phyloP scores from a whole-genome alignment of 2,329 filamentous ascomycete genomes.

The Cryphonectria japonica region DNA sequence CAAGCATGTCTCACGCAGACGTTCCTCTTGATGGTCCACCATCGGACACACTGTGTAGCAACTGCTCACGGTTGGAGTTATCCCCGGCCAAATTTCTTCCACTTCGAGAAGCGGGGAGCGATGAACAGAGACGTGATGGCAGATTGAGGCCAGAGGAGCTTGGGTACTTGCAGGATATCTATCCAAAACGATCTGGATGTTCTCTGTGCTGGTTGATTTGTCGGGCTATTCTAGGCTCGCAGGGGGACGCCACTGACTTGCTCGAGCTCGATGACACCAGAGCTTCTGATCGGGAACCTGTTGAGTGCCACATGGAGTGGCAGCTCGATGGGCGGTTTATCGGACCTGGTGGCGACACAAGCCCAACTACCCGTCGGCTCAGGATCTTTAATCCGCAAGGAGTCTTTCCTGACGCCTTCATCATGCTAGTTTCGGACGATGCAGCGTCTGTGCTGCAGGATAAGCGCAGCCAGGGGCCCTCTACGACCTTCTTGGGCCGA shows the following conservation, averaged over 20 bases:
- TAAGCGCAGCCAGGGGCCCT: background rate
- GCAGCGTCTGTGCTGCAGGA: background rate
- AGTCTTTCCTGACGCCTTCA: background rate
- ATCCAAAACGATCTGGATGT: background rate
- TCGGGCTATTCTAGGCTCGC: background rate
- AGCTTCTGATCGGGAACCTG: background rate
- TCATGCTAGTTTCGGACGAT: slow-evolving; percentile 3
- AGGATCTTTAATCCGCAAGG: background rate
- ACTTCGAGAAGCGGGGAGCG: background rate
- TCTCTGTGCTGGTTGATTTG: background rate
- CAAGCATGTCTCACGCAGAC: background rate
- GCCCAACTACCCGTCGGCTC: background rate
- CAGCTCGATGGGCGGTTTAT: background rate
- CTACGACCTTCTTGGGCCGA: slow-evolving; percentile 1
- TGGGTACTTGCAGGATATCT: background rate
- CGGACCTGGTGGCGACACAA: background rate
- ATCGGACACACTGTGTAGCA: background rate
- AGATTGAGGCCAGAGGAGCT: background rate
- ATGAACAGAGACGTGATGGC: background rate
- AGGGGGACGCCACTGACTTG: background rate
- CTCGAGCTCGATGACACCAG: background rate
- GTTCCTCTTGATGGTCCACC: background rate
- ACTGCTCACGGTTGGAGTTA: background rate
- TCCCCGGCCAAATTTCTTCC: background rate
- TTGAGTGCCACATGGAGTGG: background rate